phyloP scores from a whole-genome alignment of 768 basidiomycete genomes.

The Trametes villosa region DNA sequence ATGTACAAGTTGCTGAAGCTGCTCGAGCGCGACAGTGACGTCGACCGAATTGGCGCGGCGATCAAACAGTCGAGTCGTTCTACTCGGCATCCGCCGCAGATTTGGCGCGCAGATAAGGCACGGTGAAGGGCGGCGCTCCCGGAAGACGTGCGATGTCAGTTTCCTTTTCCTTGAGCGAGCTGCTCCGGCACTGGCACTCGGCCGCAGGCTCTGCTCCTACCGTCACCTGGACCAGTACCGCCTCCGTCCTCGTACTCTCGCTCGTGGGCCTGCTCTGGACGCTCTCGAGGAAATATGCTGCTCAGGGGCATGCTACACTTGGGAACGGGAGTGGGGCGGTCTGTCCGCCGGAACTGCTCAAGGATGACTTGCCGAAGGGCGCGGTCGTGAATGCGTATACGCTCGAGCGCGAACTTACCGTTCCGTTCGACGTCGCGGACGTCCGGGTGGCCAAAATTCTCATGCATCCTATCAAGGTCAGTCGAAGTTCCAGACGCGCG shows the following conservation, averaged over 20 bases:
- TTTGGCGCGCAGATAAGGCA: neutral
- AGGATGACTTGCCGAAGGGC: conserved; percentile 14
- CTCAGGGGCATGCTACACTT: neutral
- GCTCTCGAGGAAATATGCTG: neutral
- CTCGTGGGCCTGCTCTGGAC: conserved; percentile 13
- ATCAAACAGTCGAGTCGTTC: no score
- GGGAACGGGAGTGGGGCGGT: neutral
- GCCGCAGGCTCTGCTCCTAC: neutral
- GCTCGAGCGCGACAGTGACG: no score
- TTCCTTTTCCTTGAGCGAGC: conserved; percentile 8
- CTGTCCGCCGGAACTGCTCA: conserved; percentile 16
- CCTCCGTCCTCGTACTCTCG: conserved; percentile 9
- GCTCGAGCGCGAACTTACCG: conserved; percentile 12
- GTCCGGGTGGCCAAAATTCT: conserved; percentile 58
- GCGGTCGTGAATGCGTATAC: conserved; percentile 11
- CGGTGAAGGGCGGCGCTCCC: neutral
- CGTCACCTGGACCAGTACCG: conserved; percentile 8
- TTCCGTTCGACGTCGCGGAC: conserved; percentile 36
- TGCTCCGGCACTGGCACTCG: conserved; percentile 1
- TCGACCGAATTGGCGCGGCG: no score
- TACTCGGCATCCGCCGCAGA: neutral
- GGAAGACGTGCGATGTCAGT: neutral
- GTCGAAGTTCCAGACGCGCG: neutral
- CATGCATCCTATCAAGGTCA: conserved; percentile 37
- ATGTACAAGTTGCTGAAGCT: no score